Base-by-base conservation (phyloP, 78 protist species). In the Mantamonas sphyraenae region DNA sequence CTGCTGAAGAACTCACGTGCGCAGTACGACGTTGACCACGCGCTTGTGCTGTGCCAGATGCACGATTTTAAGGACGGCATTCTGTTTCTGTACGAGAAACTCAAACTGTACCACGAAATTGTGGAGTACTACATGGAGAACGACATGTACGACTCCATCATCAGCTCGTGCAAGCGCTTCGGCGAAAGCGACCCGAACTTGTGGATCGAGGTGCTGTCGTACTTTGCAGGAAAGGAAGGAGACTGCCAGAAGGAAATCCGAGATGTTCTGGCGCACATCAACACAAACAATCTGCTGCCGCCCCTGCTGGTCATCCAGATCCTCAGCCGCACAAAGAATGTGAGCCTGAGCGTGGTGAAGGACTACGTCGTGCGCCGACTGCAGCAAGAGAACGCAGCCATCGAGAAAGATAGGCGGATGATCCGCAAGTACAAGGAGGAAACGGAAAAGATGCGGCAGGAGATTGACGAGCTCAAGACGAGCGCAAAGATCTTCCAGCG, bases 281-380 rank as follows among this genome's bases (percentile, higher is more conserved):
- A 84, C 59, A 38, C 35, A 56, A 61, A 76, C 31, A 77, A 83
- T 69, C 79, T 92, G 24, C 84, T 92, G 26, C 96, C 96, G n/a
- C 96, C 96, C 42, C 68, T 92, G 37, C 40, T 80, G n/a, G 96
- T 92, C 8, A 67, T 92, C n/a, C 83, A 88, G 51, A 73, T 88
- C 24, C 76, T 92, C 1, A 24, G 74, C 30, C 4, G 19, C 3
- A 9, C 43, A 33, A 55, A 31, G 42, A 12, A 68, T 37, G 76
- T 73, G 34, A 73, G 88, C 3, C 55, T 87, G 17, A 50, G 42
- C 14, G 76, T 79, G 1, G 78, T 82, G 47, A 87, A 80, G 55
- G 92, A 86, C 61, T 90, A 87, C 38, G 56, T 90, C 30, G 45
- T 76, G 10, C 20, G 82, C 17, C 57, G 73, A 50, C 58, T 90